These are phyloP conservation scores for Spathaspora passalidarum DNA, from an alignment of 805 yeast genomes.

Conservation along the genomic window DNA sequence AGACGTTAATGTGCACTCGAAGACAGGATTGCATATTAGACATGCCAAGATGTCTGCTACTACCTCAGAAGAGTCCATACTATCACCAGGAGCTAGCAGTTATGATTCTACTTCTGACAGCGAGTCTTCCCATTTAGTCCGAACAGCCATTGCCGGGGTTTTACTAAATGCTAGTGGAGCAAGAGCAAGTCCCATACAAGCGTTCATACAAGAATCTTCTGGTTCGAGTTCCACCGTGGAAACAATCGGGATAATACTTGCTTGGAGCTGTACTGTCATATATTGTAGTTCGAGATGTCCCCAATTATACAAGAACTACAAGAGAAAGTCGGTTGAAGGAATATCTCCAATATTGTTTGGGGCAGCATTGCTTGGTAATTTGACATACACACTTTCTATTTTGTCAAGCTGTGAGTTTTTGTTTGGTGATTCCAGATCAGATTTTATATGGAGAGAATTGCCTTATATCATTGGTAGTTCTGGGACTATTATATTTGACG, in stretches of 20 bases:
- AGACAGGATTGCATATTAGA: slow-evolving; percentile 8
- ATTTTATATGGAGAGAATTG: slow-evolving; percentile 63
- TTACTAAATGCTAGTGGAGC: slow-evolving; percentile 5
- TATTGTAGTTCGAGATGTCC: slow-evolving; percentile 82
- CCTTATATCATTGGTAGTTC: slow-evolving; percentile 84
- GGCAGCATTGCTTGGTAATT: slow-evolving; percentile 76
- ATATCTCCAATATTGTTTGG: slow-evolving; percentile 76
- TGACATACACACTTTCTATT: slow-evolving; percentile 74
- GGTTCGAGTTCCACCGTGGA: slow-evolving; percentile 1
- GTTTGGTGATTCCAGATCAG: slow-evolving; percentile 21
- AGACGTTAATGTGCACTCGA: not conserved
- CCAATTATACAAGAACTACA: slow-evolving; percentile 73
- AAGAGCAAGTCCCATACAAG: slow-evolving; percentile 13
- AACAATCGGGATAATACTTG: slow-evolving; percentile 33
- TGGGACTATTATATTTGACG: slow-evolving; percentile 80
- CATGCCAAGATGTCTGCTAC: not conserved
- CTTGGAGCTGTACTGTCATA: slow-evolving; percentile 77
- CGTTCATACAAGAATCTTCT: not conserved
- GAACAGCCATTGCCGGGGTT: slow-evolving; percentile 8
- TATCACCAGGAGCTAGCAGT: slow-evolving; percentile 13
- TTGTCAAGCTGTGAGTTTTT: slow-evolving; percentile 57
- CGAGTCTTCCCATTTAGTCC: not conserved
- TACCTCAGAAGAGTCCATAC: slow-evolving; percentile 3
- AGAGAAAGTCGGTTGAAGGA: slow-evolving; percentile 82
- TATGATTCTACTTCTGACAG: slow-evolving; percentile 13